phyloP scores from a whole-genome alignment of 768 basidiomycete genomes.

The Mycena belliarum region DNA sequence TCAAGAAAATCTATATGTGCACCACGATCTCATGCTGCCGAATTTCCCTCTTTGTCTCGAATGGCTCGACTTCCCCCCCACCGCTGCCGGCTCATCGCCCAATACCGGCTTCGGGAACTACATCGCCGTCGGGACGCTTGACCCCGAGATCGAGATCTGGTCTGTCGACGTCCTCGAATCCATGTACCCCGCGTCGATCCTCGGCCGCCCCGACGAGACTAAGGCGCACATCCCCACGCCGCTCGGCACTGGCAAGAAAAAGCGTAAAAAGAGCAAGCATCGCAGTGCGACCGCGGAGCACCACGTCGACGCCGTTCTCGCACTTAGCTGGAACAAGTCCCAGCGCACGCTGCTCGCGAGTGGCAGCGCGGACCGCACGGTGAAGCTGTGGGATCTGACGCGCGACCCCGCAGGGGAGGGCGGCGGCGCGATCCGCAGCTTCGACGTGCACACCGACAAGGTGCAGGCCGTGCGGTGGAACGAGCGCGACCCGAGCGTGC shows the following conservation, averaged over 20 bases:
- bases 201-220: slow-evolving; percentile 86
- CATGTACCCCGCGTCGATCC: slow-evolving; percentile 89
- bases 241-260: slow-evolving; percentile 94
- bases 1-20: slow-evolving; percentile 89
- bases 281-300: slow-evolving; percentile 61
- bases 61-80: slow-evolving; percentile 95
- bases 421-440: slow-evolving; percentile 79
- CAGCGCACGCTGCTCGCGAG: slow-evolving; percentile 92
- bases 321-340: slow-evolving; percentile 87
- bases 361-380: slow-evolving; percentile 90
- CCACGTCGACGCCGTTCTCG: slow-evolving; percentile 94
- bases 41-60: slow-evolving; percentile 98
- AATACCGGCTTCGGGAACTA: slow-evolving; percentile 72
- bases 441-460: slow-evolving; percentile 87
- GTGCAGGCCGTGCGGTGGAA: slow-evolving; percentile 98
- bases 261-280: slow-evolving; percentile 82
- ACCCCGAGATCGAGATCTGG: slow-evolving; percentile 99
- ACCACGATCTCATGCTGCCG: slow-evolving; percentile 97
- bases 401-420: slow-evolving; percentile 58
- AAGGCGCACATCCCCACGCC: slow-evolving; percentile 77
- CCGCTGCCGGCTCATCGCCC: slow-evolving; percentile 46
- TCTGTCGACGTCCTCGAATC: slow-evolving; percentile 91
- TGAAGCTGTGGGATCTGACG: slow-evolving; percentile 96
- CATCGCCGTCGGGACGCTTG: slow-evolving; percentile 95
- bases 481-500: slow-evolving; percentile 79